Percentiles rank a stretch among this genome's conserved stretches.
Conservation (phyloP, 2,329 filamentous ascomycete species). For the Paraphaeosphaeria minitans region DNA sequence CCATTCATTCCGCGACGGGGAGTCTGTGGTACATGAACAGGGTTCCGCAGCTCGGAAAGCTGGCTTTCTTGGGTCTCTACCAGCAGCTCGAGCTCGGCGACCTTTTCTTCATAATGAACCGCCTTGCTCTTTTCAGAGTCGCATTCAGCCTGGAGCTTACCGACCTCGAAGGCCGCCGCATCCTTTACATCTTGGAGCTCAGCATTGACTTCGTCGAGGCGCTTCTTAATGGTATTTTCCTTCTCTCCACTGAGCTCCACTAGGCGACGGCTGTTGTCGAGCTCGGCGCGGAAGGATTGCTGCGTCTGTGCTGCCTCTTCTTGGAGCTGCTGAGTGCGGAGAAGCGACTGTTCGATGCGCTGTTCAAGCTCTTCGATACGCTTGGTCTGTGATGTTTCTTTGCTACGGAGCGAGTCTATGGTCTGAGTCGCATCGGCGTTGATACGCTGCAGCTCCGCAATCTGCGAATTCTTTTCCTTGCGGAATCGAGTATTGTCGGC, state of each 20-base stretch:
- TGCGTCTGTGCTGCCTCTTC: conserved; percentile 82
- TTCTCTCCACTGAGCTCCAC: conserved; percentile 82
- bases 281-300: conserved; percentile 83
- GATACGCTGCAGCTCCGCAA: conserved; percentile 84
- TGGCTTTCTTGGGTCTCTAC: conserved; percentile 66
- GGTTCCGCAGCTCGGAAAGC: conserved; percentile 49
- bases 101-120: conserved; percentile 64
- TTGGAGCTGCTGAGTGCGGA: conserved; percentile 82
- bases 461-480: conserved; percentile 90
- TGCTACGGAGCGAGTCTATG: conserved; percentile 77
- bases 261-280: conserved; percentile 79
- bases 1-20: conserved; percentile 60
- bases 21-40: conserved; percentile 53
- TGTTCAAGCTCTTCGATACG: conserved; percentile 82
- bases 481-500: conserved; percentile 86
- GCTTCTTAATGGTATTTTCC: conserved; percentile 71
- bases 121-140: conserved; percentile 62
- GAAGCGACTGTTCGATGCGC: conserved; percentile 83
- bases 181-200: conserved; percentile 68
- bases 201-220: conserved; percentile 71
- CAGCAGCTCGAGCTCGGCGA: conserved; percentile 68
- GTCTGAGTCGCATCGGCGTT: conserved; percentile 83
- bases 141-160: conserved; percentile 55
- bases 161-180: conserved; percentile 64
- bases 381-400: conserved; percentile 78